Base-by-base conservation (phyloP, 2,329 filamentous ascomycete species). In the Huntiella omanensis region DNA sequence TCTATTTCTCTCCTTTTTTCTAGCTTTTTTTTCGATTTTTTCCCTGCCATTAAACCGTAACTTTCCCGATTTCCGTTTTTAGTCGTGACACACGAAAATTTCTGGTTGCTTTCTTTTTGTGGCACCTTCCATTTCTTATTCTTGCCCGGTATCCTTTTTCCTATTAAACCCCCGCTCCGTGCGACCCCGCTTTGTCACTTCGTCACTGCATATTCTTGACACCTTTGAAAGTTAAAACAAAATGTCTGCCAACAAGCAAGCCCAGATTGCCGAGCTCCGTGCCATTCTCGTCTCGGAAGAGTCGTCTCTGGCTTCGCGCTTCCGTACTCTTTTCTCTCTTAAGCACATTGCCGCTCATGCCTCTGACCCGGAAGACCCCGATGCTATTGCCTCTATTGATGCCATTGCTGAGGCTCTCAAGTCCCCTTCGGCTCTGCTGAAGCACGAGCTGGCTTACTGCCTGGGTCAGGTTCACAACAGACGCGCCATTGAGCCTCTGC, bases 401-500 rank as follows among this genome's bases (percentile, higher is more conserved):
- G 87, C 91, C 37, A 98, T 98, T 55, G 86, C 88, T 2, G 85
- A 86, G 5, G 88, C 71, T 2, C 91, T 98, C 55, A 57, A 68
- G 0, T 93, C 88, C 3, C 78, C 83, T 0, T 96, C 88, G 4
- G 88, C 85, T 3, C 71, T 96, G 6, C 69, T 96, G 40, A 96
- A 96, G 67, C 91, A 98, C 62, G 91, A 98, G 61, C 71, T 98
- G 42, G 91, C 91, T 19, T 98, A 98, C 66, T 98, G 91, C 59
- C 73, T 98, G 2, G 91, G 91, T 5, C 91, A 98, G 64, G 88
- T 83, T 1, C 77, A 77, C 49, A 85, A 94, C 58, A 62, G 70
- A 43, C 77, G 77, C 40, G 82, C 87, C 0, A 73, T 86, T 7
- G 71, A 78, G 7, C 80, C 77, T 52, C 68, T 98, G 53, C 73